Base-by-base conservation (phyloP, 148 eudicot species). In the Diospyros lotus region DNA sequence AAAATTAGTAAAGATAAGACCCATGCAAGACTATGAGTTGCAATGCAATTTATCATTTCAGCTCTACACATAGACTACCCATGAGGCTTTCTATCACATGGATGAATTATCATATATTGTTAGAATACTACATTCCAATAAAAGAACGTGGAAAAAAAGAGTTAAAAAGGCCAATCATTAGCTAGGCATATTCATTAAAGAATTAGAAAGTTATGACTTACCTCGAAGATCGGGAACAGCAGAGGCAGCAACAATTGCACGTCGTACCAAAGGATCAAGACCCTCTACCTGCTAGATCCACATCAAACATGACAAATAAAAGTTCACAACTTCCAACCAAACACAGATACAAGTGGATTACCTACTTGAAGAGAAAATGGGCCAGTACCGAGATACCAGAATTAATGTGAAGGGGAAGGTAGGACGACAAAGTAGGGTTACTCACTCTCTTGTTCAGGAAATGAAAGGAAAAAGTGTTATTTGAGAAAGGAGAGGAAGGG, bases 191-290 rank as follows among this genome's bases (percentile, higher is more conserved):
- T 58, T 59, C 52, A 4, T 48, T 48, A 4, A 1, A 4, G 52
- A 4, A 48, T 8, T 8, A 48, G 8, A 79, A 58, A 75, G 11
- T 51, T 58, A 55, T 53, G 68, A 82, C 70, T 83, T 83, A 94
- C 98, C 96, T 87, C 78, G 94, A 78, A 95, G 97, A 88, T 95
- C 97, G 62, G 87, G 80, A 77, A 82, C 80, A 75, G 87, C 73
- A 78, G 89, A 73, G 56, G 93, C 89, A 79, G 96, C 89, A 80
- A 79, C 82, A 58, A 95, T 83, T 73, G 99, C 99, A 84, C 90
- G 90, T 60, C 78, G 89, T 73, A 90, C 97, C 79, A 95, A 64
- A 58, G 99, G 94, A 87, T 95, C 99, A 68, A 95, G 80, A 83
- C 79, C 84, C 77, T 88, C 90, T 75, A 95, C 83, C 96, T 91